These are phyloP conservation scores for Talinum fruticosum DNA, from an alignment of 148 eudicot species.

Conservation along the genomic window DNA sequence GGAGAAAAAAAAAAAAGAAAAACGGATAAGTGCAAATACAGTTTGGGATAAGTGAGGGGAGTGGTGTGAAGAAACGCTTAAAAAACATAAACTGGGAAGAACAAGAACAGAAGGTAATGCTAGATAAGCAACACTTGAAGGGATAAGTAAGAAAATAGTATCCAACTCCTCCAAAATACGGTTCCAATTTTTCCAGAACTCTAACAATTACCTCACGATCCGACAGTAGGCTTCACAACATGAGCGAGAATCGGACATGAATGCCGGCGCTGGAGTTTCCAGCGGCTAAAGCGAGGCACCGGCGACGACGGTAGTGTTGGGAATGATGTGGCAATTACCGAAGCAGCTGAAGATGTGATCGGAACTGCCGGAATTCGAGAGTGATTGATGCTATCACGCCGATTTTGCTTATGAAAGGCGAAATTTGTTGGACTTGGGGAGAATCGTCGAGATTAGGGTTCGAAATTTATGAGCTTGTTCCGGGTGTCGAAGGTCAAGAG, in stretches of 20 bases:
- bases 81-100: neutral
- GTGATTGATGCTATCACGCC: neutral
- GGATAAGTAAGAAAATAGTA: neutral
- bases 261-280: neutral
- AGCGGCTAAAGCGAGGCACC: neutral
- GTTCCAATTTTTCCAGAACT: neutral
- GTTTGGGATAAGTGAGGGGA: neutral
- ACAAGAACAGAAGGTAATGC: neutral
- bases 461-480: neutral
- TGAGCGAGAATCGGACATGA: neutral
- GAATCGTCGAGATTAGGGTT: neutral
- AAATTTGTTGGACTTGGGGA: neutral
- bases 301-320: neutral
- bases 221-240: neutral
- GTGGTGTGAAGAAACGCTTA: neutral
- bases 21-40: neutral
- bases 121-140: neutral
- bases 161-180: neutral
- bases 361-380: neutral
- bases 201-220: neutral
- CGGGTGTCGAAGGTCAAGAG: no score
- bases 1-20: neutral
- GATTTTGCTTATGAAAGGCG: neutral
- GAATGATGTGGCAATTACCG: neutral
- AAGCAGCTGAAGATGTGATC: neutral